Conservation (phyloP, 495 filamentous ascomycete species). For the Recurvomyces mirabilis region DNA sequence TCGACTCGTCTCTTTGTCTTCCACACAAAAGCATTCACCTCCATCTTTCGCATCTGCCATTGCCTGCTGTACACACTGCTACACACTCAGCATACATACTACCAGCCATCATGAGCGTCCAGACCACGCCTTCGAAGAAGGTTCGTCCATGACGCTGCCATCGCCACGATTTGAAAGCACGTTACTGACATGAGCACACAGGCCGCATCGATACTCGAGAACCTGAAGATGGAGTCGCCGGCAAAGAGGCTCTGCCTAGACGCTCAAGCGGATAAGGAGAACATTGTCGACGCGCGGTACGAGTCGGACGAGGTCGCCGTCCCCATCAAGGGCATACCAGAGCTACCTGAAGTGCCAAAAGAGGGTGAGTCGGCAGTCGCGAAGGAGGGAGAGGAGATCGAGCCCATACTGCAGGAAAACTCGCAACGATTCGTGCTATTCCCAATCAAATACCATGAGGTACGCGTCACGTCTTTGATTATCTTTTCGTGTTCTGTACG, state of each 20-base stretch:
- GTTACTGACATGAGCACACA: constrained; percentile 6
- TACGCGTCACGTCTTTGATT: constrained; percentile 45
- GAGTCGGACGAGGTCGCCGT: constrained; percentile 46
- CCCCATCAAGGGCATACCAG: constrained; percentile 43
- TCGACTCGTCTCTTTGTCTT: too few species aligned
- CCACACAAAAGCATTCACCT: too few species aligned
- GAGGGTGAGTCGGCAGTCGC: constrained; percentile 24
- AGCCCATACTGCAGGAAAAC: constrained; percentile 93
- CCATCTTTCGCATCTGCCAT: neutral
- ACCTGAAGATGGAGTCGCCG: constrained; percentile 87
- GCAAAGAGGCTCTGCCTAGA: constrained; percentile 78
- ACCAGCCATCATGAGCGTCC: constrained; percentile 18
- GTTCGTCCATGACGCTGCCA: constrained; percentile 14
- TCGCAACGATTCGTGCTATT: constrained; percentile 94
- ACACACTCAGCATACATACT: neutral
- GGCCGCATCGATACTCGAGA: constrained; percentile 34
- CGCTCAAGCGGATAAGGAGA: constrained; percentile 62
- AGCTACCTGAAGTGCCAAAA: constrained; percentile 42
- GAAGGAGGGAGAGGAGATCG: constrained; percentile 62
- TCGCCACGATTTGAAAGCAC: neutral
- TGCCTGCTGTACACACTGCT: neutral
- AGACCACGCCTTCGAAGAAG: constrained; percentile 26
- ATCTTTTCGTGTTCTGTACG: constrained; percentile 37
- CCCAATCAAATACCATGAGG: constrained; percentile 99
- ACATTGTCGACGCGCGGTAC: constrained; percentile 34